Evolutionary conservation across 2,329 filamentous ascomycete species (phyloP).

Genomic region (Penicillium freii): DNA sequence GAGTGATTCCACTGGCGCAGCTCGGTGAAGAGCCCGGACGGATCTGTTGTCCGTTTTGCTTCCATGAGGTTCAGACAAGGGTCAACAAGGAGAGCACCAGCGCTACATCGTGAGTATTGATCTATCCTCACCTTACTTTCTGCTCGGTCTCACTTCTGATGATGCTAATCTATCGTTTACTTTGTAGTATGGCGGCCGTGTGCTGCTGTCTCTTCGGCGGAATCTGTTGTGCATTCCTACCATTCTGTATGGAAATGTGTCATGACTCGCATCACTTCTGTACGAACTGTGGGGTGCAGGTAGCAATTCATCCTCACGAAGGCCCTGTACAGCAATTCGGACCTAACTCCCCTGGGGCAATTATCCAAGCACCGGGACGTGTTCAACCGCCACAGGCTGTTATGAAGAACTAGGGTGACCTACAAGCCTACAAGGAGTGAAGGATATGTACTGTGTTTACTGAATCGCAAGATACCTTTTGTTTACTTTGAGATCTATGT

Average conservation of each 20-base stretch:
- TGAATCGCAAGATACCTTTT: neutral
- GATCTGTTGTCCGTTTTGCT: slow-evolving; percentile 17
- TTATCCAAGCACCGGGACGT: neutral
- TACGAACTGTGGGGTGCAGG: slow-evolving; percentile 2
- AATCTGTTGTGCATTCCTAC: slow-evolving; percentile 15
- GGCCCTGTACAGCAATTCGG: neutral
- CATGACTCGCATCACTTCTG: slow-evolving; percentile 19
- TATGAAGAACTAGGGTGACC: neutral
- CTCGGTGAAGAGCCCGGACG: slow-evolving; percentile 11
- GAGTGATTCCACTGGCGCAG: neutral
- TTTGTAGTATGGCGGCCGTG: slow-evolving; percentile 10
- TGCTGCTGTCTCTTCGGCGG: slow-evolving; percentile 18
- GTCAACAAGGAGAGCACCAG: slow-evolving; percentile 16
- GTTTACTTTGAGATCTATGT: neutral
- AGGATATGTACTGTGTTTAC: neutral
- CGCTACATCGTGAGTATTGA: slow-evolving; percentile 10
- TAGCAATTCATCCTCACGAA: neutral
- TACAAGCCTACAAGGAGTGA: neutral
- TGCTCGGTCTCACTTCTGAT: neutral
- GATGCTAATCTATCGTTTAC: neutral
- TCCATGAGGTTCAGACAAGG: slow-evolving; percentile 10
- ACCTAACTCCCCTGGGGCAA: neutral
- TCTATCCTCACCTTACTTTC: neutral
- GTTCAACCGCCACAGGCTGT: neutral
- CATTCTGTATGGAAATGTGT: slow-evolving; percentile 19